phyloP scores from a whole-genome alignment of 106 monocot genomes.

The Dendrobium chrysotoxum region DNA sequence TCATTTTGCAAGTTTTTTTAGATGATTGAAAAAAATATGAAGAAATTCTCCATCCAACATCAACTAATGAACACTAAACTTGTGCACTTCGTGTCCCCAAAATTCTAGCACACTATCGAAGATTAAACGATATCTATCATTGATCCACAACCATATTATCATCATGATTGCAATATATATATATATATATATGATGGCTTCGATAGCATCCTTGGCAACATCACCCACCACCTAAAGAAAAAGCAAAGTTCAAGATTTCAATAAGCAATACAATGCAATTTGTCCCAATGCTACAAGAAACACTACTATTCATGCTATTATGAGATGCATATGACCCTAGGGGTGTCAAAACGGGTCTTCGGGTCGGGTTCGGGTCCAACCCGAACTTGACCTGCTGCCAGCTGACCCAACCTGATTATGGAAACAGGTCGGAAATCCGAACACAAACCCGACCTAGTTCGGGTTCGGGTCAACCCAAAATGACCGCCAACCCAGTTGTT shows the following conservation, averaged over 20 bases:
- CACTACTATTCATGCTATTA: neutral
- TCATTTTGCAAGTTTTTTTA: neutral
- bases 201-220: neutral
- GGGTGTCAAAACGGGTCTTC: too few relatives aligned
- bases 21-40: neutral
- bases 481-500: too few relatives aligned
- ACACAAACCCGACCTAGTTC: too few relatives aligned
- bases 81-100: neutral
- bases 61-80: neutral
- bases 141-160: neutral
- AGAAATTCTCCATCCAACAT: neutral
- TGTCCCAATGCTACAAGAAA: neutral
- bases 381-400: too few relatives aligned
- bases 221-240: too few relatives aligned
- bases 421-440: too few relatives aligned
- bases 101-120: neutral
- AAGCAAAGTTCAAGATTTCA: neutral
- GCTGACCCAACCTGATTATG: too few relatives aligned
- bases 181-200: neutral
- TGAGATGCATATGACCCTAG: neutral
- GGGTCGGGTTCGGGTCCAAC: too few relatives aligned
- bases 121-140: neutral
- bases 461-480: too few relatives aligned
- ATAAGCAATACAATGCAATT: neutral
- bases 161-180: neutral